Evolutionary conservation across 208 protist genomes (phyloP).

Genomic region (Crithidia acanthocephali): DNA sequence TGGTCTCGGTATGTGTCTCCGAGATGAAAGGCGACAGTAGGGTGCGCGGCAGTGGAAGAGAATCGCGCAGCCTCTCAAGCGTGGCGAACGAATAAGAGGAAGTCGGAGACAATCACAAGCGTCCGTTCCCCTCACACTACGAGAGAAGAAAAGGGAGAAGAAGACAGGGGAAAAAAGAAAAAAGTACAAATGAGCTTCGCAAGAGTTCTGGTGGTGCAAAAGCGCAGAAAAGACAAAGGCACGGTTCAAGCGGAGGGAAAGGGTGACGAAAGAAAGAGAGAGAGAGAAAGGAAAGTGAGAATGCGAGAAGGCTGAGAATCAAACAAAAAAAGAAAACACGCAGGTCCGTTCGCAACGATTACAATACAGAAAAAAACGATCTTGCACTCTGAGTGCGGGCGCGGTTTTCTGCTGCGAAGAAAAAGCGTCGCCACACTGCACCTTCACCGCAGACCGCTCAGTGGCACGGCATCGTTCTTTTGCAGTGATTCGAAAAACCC

Average conservation of each 20-base stretch:
- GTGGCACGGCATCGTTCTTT: no score
- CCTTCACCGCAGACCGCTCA: no score
- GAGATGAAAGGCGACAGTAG: no score
- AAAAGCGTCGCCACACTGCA: no score
- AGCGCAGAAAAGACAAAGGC: background rate
- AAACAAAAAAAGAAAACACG: background rate
- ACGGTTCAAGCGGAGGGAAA: background rate
- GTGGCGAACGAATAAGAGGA: background rate
- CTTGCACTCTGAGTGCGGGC: no score
- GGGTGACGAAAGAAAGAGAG: background rate
- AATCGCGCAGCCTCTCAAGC: background rate
- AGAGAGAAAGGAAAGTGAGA: background rate
- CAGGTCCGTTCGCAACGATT: no score
- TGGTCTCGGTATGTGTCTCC: no score
- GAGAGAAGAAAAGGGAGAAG: background rate
- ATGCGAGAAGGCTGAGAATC: background rate
- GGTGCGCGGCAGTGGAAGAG: no score
- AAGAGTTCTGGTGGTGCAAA: background rate
- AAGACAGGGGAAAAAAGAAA: constrained; percentile 3
- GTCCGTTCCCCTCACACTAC: background rate
- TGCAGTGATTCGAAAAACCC: no score
- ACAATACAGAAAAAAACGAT: no score
- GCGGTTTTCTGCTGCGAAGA: no score
- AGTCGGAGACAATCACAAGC: background rate
- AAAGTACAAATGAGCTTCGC: background rate